Percentiles rank a stretch among this genome's conserved stretches.
Evolutionary conservation across 805 yeast species (phyloP).

Genomic region (Candida qinlingensis): DNA sequence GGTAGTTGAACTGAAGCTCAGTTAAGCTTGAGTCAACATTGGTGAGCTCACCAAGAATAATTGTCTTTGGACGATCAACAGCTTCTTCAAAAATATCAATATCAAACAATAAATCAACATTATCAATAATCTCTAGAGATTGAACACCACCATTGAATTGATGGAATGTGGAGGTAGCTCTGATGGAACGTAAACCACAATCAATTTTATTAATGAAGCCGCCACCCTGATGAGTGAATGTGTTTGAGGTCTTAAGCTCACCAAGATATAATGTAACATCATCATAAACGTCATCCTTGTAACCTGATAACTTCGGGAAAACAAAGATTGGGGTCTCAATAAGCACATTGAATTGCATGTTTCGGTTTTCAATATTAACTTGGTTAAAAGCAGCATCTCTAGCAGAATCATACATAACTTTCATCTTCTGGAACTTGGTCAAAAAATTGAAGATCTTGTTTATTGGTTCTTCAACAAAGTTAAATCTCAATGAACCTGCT

Average conservation of each 20-base stretch:
- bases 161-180: conserved; percentile 57
- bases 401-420: conserved; percentile 82
- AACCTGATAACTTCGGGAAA: conserved; percentile 58
- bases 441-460: conserved; percentile 60
- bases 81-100: conserved; percentile 48
- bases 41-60: conserved; percentile 52
- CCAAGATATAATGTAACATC: conserved; percentile 71
- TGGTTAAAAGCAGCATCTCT: conserved; percentile 84
- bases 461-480: conserved; percentile 78
- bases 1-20: conserved; percentile 61
- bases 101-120: conserved; percentile 55
- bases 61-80: conserved; percentile 40
- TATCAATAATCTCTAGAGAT: conserved; percentile 56
- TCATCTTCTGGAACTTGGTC: conserved; percentile 77
- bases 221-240: conserved; percentile 35
- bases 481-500: conserved; percentile 71
- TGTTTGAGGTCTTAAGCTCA: conserved; percentile 67
- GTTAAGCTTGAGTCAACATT: conserved; percentile 63
- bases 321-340: conserved; percentile 79
- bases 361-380: conserved; percentile 55
- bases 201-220: conserved; percentile 47
- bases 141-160: conserved; percentile 33
- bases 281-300: conserved; percentile 43
- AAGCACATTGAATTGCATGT: conserved; percentile 64
- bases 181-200: conserved; percentile 70